A percentile compares a stretch with the other conserved stretches of the same genome.
These are phyloP conservation scores for Paraphaeosphaeria minitans DNA, from an alignment of 2,329 filamentous ascomycete genomes.

Conservation along the genomic window DNA sequence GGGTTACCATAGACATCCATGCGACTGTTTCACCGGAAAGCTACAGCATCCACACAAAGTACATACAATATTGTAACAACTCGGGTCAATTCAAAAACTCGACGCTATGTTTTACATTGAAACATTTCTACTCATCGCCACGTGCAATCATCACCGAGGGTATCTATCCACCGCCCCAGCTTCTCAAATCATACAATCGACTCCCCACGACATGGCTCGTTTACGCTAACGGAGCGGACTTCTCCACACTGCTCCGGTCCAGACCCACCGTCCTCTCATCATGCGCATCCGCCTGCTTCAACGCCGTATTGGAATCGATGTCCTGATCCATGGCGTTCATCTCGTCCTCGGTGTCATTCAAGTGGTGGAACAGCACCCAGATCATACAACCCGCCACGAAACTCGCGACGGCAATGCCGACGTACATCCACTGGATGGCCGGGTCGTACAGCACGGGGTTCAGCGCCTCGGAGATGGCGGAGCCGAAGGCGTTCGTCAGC, in stretches of 20 bases:
- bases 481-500: conserved; percentile 64
- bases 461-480: conserved; percentile 67
- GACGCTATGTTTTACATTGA: not conserved
- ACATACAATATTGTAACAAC: no score
- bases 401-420: conserved; percentile 36
- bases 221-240: no score
- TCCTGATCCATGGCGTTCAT: conserved; percentile 46
- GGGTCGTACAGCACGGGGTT: conserved; percentile 67
- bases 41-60: no score
- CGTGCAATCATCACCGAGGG: not conserved
- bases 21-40: no score
- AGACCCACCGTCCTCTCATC: conserved; percentile 29
- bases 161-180: not conserved
- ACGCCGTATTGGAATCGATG: conserved; percentile 37
- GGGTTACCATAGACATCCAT: no score
- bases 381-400: conserved; percentile 43
- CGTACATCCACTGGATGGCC: conserved; percentile 68
- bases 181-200: no score
- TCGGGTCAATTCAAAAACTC: no score
- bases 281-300: conserved; percentile 32
- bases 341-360: conserved; percentile 44
- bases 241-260: conserved; percentile 19
- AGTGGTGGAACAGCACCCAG: conserved; percentile 46
- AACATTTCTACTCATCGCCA: not conserved
- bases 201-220: no score